A percentile compares a stretch with the other conserved stretches of the same genome.
These are phyloP conservation scores for Diplodia corticola DNA, from an alignment of 2,329 filamentous ascomycete species.

Conservation along the genomic window DNA sequence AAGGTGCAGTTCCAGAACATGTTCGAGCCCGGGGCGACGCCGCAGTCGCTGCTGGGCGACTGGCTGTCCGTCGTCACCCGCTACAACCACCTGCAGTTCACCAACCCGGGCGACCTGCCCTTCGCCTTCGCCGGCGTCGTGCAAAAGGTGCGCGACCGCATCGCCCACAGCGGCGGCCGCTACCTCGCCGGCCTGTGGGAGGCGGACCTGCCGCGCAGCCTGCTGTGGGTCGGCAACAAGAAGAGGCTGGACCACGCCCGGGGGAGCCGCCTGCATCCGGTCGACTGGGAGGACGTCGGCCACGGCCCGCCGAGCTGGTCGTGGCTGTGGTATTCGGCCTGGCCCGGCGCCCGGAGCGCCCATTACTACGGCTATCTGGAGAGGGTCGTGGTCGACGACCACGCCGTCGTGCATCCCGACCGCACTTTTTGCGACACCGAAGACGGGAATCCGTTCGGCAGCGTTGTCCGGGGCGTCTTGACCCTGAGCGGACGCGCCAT, in stretches of 20 bases:
- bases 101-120: not conserved
- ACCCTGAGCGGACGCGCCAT: not conserved
- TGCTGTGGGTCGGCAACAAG: not conserved
- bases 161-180: not conserved
- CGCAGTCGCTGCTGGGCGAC: not conserved
- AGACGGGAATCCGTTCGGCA: not conserved
- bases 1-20: not conserved
- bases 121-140: not conserved
- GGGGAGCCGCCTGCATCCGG: not conserved
- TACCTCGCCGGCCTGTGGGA: not conserved
- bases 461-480: not conserved
- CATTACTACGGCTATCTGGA: not conserved
- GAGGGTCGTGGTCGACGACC: not conserved
- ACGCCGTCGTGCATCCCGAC: not conserved
- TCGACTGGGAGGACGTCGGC: not conserved
- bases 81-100: not conserved
- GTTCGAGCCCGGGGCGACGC: not conserved
- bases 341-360: not conserved
- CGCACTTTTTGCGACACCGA: not conserved
- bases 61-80: not conserved
- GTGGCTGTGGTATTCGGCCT: not conserved
- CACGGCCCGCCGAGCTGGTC: not conserved
- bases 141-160: not conserved
- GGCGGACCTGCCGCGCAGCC: not conserved
- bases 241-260: not conserved